Conservation (phyloP, 768 basidiomycete species). For the Vararia minispora region DNA sequence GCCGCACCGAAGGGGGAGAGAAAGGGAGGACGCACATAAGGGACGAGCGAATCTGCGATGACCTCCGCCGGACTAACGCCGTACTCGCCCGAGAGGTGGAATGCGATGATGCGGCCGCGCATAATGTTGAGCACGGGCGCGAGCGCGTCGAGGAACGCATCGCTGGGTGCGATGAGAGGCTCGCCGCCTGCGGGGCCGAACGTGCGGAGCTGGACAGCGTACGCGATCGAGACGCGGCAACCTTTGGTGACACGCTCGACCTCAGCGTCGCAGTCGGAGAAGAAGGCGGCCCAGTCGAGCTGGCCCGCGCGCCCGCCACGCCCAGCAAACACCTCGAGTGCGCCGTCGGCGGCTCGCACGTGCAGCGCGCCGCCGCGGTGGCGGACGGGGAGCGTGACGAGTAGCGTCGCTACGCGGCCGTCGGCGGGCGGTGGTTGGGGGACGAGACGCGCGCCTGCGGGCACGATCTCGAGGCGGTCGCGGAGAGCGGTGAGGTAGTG, state of each 20-base stretch:
- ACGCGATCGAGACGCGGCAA: constrained; percentile 57
- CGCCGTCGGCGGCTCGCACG: constrained; percentile 42
- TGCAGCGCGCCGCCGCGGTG: constrained; percentile 59
- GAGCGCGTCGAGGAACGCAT: constrained; percentile 59
- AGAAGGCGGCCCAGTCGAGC: constrained; percentile 72
- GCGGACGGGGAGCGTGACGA: constrained; percentile 64
- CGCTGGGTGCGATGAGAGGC: constrained; percentile 62
- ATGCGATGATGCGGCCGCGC: constrained; percentile 61
- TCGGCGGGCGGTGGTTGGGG: constrained; percentile 50
- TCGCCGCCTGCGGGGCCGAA: constrained; percentile 47
- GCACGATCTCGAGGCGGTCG: constrained; percentile 62
- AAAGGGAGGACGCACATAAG: constrained; percentile 39
- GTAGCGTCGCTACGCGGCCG: constrained; percentile 59
- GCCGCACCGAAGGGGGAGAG: neutral
- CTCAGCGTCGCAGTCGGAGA: constrained; percentile 65
- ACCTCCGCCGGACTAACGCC: constrained; percentile 57
- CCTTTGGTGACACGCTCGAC: constrained; percentile 63
- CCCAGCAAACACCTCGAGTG: constrained; percentile 51
- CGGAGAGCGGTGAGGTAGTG: constrained; percentile 58
- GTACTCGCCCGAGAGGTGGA: constrained; percentile 62
- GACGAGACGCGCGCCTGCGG: constrained; percentile 46
- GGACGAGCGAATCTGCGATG: constrained; percentile 59
- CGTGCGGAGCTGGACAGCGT: constrained; percentile 57
- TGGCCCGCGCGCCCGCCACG: constrained; percentile 51
- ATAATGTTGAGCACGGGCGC: constrained; percentile 63